Evolutionary conservation across 1,284 basidiomycete genomes (phyloP), one percentile per base, ranked within the genome.

Genomic region (Psilocybe mexicana): DNA sequence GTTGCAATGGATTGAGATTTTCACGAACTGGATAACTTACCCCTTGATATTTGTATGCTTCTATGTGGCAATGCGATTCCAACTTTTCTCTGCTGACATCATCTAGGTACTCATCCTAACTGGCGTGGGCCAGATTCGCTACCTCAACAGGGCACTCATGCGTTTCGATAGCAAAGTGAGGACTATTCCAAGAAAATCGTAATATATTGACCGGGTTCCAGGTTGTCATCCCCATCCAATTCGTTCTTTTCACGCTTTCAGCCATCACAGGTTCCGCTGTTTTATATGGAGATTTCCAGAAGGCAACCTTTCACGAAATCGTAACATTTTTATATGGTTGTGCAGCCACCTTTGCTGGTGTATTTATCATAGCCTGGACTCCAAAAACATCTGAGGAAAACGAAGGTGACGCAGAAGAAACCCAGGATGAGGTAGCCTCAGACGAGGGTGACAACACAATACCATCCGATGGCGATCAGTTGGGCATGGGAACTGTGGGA

Each of bases 151-250:
- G 60, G 93, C 93, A 2, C 72, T 96, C 50, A 94, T 93, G 87
- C 84, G 88, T 25, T 96, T 96, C 69, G 92, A 96, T 68, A 86
- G 86, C 70, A 93, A 93, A 73, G 87, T 90, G 64, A 71, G 62
- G 11, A 11, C 11, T n/a, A 33, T 35, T 33, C 30, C 23, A 10
- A 4, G 18, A 35, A 14, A 26, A 2, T 18, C 46, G 12, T n/a
- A 8, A 18, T 38, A 10, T 7, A 47, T 12, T 35, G n/a, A n/a
- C 24, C 18, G 46, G 36, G 10, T 36, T 44, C 7, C 47, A 94
- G 89, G 84, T 90, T 53, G 94, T 96, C 35, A 94, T 96, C 60
- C 96, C 96, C 2, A 89, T 90, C 11, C 96, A 98, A 77, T 99
- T 98, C 72, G 94, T 97, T 43, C 81, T 96, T 60, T 93, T 92